A percentile compares a stretch with the other conserved stretches of the same genome.
Conservation (phyloP, 2,329 filamentous ascomycete genomes). For the Aspergillus costaricaensis region DNA sequence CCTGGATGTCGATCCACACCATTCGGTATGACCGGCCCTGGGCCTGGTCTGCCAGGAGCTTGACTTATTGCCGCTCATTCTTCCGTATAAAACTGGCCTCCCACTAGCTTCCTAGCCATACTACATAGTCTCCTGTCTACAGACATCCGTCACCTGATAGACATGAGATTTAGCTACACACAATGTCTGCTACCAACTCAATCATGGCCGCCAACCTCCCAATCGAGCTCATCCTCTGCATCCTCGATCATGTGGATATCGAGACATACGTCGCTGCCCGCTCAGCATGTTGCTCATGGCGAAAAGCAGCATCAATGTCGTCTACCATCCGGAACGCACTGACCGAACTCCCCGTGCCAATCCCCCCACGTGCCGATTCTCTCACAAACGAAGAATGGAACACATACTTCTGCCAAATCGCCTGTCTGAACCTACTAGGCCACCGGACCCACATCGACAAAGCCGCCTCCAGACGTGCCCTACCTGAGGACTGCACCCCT, state of each 20-base stretch:
- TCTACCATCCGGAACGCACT: conserved; percentile 19
- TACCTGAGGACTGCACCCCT: conserved; percentile 14
- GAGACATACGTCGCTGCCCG: conserved; percentile 23
- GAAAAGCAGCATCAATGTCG: conserved; percentile 18
- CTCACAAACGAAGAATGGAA: conserved; percentile 21
- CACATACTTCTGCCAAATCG: conserved; percentile 18
- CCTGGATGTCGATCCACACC: background rate
- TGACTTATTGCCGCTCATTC: background rate
- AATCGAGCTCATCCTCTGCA: conserved; percentile 23
- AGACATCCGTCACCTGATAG: background rate
- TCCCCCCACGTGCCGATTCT: conserved; percentile 11
- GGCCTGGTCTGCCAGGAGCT: background rate
- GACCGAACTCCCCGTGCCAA: conserved; percentile 14
- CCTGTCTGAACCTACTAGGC: conserved; percentile 19
- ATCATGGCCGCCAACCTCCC: conserved; percentile 18
- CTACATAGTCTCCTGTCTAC: no score
- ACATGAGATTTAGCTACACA: background rate
- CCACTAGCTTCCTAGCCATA: background rate
- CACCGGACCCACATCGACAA: conserved; percentile 15
- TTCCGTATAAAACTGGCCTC: background rate
- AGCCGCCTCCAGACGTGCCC: conserved; percentile 3
- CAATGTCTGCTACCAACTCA: background rate
- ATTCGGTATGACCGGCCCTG: background rate
- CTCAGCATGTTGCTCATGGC: conserved; percentile 20
- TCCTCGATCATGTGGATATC: conserved; percentile 19